Percentiles rank a stretch among this genome's conserved stretches.
Evolutionary conservation across 2,329 filamentous ascomycete genomes (phyloP).

Genomic region (Colletotrichum trifolii): DNA sequence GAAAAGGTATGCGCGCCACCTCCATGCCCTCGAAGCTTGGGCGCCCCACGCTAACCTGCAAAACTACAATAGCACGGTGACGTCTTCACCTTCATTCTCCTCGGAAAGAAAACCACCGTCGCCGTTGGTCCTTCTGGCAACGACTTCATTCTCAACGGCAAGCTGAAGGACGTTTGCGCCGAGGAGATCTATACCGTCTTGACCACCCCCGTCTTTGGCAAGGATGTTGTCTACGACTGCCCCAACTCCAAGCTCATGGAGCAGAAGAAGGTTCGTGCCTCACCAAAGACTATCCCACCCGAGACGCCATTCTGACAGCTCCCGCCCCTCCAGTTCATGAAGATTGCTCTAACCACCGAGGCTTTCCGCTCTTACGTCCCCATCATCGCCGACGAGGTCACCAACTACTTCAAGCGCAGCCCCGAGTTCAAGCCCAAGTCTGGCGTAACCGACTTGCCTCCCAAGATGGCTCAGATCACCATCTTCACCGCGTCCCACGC

Average conservation of each 20-base stretch:
- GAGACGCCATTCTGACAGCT: constrained; percentile 35
- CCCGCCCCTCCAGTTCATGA: constrained; percentile 72
- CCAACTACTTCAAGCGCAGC: constrained; percentile 76
- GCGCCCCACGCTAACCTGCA: constrained; percentile 19
- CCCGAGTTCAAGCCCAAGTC: constrained; percentile 74
- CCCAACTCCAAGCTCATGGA: constrained; percentile 94
- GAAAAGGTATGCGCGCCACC: constrained; percentile 70
- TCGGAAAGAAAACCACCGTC: constrained; percentile 90
- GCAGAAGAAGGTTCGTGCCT: constrained; percentile 82
- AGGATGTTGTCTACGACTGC: constrained; percentile 90
- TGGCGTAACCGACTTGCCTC: constrained; percentile 77
- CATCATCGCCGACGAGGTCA: constrained; percentile 80
- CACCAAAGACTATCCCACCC: constrained; percentile 2
- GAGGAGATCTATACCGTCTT: constrained; percentile 90
- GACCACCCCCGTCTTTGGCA: constrained; percentile 79
- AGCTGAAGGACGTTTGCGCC: constrained; percentile 88
- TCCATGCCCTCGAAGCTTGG: neutral
- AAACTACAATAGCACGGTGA: constrained; percentile 75
- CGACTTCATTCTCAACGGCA: constrained; percentile 92
- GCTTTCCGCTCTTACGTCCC: constrained; percentile 81
- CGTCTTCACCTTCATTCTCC: constrained; percentile 88
- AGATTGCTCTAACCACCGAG: constrained; percentile 80
- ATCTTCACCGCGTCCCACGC: constrained; percentile 90
- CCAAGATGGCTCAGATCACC: constrained; percentile 85
- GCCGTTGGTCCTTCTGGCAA: constrained; percentile 85